Conservation (phyloP, 441 rosid species). For the Pelargonium cotyledonis region DNA sequence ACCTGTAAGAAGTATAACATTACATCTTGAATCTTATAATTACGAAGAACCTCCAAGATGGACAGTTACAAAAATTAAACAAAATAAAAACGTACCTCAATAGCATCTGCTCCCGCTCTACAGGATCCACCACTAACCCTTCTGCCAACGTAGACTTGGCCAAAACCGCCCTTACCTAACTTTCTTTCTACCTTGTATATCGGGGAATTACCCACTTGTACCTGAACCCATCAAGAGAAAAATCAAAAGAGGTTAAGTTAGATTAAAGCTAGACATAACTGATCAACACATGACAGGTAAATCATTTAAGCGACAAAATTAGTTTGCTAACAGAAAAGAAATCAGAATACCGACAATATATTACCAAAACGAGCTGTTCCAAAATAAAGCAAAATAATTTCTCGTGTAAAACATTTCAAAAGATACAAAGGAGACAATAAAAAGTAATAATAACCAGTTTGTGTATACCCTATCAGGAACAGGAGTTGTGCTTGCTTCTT, state of each 20-base stretch:
- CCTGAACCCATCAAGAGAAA: conserved; percentile 29
- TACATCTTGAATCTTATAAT: neutral
- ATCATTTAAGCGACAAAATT: neutral
- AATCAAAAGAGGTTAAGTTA: neutral
- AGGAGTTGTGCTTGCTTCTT: conserved; percentile 77
- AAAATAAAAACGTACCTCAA: conserved; percentile 30
- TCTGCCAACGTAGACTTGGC: conserved; percentile 60
- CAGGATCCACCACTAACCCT: conserved; percentile 32
- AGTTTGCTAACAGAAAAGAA: neutral
- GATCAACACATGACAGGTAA: no score
- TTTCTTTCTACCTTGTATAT: conserved; percentile 33
- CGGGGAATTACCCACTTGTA: conserved; percentile 64
- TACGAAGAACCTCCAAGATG: neutral
- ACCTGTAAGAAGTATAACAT: conserved; percentile 38
- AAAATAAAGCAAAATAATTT: neutral
- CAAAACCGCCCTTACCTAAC: conserved; percentile 63
- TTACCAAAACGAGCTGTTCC: neutral
- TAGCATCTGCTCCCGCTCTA: conserved; percentile 48
- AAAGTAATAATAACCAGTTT: neutral
- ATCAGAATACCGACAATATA: neutral
- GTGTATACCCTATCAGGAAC: conserved; percentile 67
- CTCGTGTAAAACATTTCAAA: neutral
- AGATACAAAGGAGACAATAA: neutral
- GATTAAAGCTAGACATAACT: no score
- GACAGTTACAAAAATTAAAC: neutral